phyloP scores from a whole-genome alignment of 345 rosid genomes.

The Salix exigua region DNA sequence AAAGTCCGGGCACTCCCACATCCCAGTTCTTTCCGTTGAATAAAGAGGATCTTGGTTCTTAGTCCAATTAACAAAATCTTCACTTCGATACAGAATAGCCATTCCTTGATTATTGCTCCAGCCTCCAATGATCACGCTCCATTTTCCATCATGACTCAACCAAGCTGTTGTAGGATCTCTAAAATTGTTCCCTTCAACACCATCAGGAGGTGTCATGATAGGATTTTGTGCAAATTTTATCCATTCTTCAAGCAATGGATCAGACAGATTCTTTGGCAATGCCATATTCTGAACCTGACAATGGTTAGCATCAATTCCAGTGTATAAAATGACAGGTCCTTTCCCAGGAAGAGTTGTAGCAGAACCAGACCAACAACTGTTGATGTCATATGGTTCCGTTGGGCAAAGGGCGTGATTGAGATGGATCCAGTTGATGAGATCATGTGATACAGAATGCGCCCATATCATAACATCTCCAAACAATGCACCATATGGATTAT shows the following conservation, averaged over 20 bases:
- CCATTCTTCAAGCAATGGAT: conserved; percentile 65
- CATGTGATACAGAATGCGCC: conserved; percentile 71
- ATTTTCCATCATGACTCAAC: conserved; percentile 38
- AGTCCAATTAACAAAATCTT: conserved; percentile 47
- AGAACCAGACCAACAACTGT: conserved; percentile 72
- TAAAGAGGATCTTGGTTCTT: conserved; percentile 33
- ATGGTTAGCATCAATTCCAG: conserved; percentile 41
- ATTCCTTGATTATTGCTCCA: conserved; percentile 30
- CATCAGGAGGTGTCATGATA: conserved; percentile 44
- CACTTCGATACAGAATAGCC: conserved; percentile 42
- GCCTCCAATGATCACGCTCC: conserved; percentile 45
- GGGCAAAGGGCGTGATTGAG: conserved; percentile 55
- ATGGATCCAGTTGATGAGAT: conserved; percentile 64
- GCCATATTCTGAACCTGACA: conserved; percentile 64
- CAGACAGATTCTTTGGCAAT: conserved; percentile 45
- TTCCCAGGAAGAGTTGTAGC: conserved; percentile 55
- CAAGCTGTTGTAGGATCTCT: conserved; percentile 74
- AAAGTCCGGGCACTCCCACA: conserved; percentile 77
- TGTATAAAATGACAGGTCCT: conserved; percentile 55
- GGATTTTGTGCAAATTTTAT: conserved; percentile 50
- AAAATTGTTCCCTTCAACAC: conserved; percentile 36
- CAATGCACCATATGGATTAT: conserved; percentile 53
- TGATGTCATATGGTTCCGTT: conserved; percentile 48
- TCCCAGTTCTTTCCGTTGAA: conserved; percentile 31
- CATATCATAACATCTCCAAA: conserved; percentile 44